Conservation (phyloP, 2,329 filamentous ascomycete genomes). For the Hortaea werneckii region DNA sequence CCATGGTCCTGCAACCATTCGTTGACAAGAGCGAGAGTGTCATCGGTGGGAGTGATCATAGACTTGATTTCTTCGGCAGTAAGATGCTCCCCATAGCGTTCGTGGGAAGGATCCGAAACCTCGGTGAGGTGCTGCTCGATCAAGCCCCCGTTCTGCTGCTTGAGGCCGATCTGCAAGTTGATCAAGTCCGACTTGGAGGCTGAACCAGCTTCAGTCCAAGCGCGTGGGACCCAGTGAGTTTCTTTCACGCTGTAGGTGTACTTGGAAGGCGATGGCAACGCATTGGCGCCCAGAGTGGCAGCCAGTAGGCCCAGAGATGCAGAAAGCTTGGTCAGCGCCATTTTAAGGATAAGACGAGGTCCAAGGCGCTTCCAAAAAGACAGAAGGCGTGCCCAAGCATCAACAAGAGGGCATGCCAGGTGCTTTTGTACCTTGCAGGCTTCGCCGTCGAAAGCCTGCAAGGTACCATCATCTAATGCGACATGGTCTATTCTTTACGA, state of each 20-base stretch:
- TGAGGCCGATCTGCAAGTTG: constrained; percentile 48
- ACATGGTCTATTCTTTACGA: not conserved
- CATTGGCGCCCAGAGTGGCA: constrained; percentile 3
- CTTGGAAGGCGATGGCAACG: constrained; percentile 13
- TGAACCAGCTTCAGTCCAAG: constrained; percentile 40
- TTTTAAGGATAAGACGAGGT: not conserved
- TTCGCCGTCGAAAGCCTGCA: not conserved
- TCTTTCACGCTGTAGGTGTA: constrained; percentile 46
- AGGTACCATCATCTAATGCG: not conserved
- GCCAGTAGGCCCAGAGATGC: not conserved
- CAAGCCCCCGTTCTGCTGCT: constrained; percentile 46
- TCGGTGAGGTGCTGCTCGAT: constrained; percentile 47
- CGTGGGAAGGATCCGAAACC: constrained; percentile 44
- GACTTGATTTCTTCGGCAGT: constrained; percentile 42
- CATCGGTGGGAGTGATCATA: constrained; percentile 43
- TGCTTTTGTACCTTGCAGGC: not conserved
- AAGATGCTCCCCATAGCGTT: constrained; percentile 45
- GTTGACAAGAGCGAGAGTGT: constrained; percentile 43
- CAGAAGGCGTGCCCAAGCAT: not conserved
- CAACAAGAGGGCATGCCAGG: not conserved
- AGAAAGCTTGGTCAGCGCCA: not conserved
- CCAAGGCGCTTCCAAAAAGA: not conserved
- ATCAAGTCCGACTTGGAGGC: constrained; percentile 41
- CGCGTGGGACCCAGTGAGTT: constrained; percentile 40
- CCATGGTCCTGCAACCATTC: constrained; percentile 48